Evolutionary conservation across 306 rosid species (phyloP).

Genomic region (Quercus ilex): DNA sequence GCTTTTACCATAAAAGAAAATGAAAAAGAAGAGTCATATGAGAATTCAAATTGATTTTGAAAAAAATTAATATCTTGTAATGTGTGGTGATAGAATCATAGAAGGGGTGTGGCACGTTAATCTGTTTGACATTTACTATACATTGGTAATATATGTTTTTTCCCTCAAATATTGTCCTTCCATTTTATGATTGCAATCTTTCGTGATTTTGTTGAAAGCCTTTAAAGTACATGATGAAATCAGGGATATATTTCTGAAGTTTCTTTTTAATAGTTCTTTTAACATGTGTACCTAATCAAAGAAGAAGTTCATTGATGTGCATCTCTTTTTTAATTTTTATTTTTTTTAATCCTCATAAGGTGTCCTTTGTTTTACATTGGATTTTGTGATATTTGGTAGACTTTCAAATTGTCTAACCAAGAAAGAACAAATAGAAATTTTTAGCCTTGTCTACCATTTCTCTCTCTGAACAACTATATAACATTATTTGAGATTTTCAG

Average conservation of each 20-base stretch:
- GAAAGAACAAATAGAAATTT: neutral
- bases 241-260: neutral
- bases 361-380: neutral
- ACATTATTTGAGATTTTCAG: neutral
- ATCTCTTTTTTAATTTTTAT: neutral
- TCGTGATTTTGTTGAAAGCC: neutral
- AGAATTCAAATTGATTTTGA: too few species aligned
- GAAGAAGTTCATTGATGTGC: neutral
- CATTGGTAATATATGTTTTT: neutral
- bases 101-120: neutral
- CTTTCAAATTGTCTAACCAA: neutral
- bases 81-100: neutral
- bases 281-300: neutral
- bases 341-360: neutral
- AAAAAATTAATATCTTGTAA: too few species aligned
- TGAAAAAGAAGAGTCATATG: too few species aligned
- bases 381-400: neutral
- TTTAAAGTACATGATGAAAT: neutral
- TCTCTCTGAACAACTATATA: neutral
- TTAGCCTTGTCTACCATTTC: too few species aligned
- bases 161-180: too few species aligned
- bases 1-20: neutral
- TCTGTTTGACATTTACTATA: neutral
- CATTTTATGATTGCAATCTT: neutral
- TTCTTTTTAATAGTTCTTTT: neutral